Percentiles rank a stretch among this genome's conserved stretches.
phyloP scores from a whole-genome alignment of 2,329 filamentous ascomycete genomes.

The Pyrenochaeta sp. region DNA sequence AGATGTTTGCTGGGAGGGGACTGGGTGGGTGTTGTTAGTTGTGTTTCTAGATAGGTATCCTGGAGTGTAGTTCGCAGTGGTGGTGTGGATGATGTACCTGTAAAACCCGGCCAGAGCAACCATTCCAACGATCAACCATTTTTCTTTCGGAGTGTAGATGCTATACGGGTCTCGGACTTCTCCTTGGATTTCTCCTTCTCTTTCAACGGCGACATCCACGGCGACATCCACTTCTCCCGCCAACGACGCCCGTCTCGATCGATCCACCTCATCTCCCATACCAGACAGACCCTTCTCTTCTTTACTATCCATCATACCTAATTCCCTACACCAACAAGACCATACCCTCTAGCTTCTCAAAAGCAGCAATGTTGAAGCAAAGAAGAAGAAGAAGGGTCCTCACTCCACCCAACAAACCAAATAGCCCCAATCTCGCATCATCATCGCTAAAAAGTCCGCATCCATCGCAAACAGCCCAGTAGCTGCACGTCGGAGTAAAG shows the following conservation, averaged over 20 bases:
- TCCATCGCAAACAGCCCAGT: no score
- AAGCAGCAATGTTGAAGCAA: no score
- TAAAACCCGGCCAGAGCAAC: constrained; percentile 41
- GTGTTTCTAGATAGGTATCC: neutral
- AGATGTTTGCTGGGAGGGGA: constrained; percentile 52
- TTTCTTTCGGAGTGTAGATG: constrained; percentile 37
- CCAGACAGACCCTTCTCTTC: no score
- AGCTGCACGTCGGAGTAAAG: constrained; percentile 35
- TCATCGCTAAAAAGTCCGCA: constrained; percentile 7
- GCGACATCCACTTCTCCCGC: no score
- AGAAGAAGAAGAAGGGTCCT: no score
- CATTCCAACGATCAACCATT: constrained; percentile 41
- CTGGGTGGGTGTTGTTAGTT: constrained; percentile 10
- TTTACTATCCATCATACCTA: no score
- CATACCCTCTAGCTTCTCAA: no score
- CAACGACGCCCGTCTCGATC: no score
- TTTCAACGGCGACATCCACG: constrained; percentile 17
- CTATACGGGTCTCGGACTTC: constrained; percentile 34
- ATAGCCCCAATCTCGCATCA: constrained; percentile 1
- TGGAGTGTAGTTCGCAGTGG: neutral
- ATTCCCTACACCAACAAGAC: no score
- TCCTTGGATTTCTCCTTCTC: no score
- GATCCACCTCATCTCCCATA: no score
- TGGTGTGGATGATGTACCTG: constrained; percentile 20
- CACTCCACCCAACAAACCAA: no score